Evolutionary conservation across 208 protist species (phyloP), one percentile per base, ranked within the genome.

Genomic region (Leishmania amazonensis): DNA sequence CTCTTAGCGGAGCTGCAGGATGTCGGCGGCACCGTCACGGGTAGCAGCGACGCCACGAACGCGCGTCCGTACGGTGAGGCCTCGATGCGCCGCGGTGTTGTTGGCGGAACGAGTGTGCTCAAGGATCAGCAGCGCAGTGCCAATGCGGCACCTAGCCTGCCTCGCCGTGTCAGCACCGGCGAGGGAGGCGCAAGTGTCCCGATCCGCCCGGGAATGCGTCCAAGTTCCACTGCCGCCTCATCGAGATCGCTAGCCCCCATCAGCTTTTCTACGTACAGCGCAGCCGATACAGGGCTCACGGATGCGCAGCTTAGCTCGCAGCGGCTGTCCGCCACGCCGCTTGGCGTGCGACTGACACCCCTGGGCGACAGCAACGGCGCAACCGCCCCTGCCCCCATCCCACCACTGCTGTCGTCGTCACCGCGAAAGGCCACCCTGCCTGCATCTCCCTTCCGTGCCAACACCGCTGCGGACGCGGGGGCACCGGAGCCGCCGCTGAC

Each of bases 1-100:
- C 87, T 96, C 4, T 83, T 96, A 42, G 85, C 84, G 1, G 91
- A 96, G 81, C 86, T 96, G 75, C 78, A 92, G 45, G 89, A 87
- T 53, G 85, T 85, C 60, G 86, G 84, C 38, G 85, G 85, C 0
- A 11, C 70, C 1, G 60, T 88, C 45, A 73, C 80, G 13, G 76
- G 80, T 24, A 21, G 24, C 3, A 78, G 38, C 11, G 74, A 65
- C 38, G 35, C 67, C 47, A 60, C 40, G 17, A 73, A 31, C 54
- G 75, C 47, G n/a, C 81, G 74, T 11, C 81, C 76, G 17, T 62
- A 79, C 40, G 76, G 76, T 38, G 65, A 65, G 38, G 71, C 53
- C 19, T 38, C 51, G 1, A 54, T 51, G 31, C 76, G 76, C 1
- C 85, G 87, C 49, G 76, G 81, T 28, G 58, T 38, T 15, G 73